Base-by-base conservation (phyloP, 768 basidiomycete genomes). In the Floccularia luteovirens region DNA sequence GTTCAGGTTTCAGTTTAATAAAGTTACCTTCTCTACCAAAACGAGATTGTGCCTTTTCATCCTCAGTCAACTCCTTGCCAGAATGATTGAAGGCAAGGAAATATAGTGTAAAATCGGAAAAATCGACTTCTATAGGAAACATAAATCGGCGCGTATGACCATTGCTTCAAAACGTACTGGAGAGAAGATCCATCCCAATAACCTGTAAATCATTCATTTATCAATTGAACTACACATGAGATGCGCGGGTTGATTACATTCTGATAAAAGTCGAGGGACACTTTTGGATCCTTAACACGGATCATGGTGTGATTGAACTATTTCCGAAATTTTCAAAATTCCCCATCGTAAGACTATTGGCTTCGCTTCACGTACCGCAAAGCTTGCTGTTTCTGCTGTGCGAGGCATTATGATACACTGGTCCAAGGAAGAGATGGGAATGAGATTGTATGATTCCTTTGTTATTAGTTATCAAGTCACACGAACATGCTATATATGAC, bases 251-350 rank as follows among this genome's bases (percentile, higher is more conserved):
- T 16, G 31, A 71, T 50, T 39, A 78, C 83, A 30, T 88, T 74
- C 41, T 72, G 70, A 64, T 94, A 94, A 62, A 91, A 97, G 16
- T 70, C 64, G 44, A 94, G 56, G 13, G 90, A 92, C 32, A 62
- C 69, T 48, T 90, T 79, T 5, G 90, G 83, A 56, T 94, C 90
- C 67, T 82, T 92, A 57, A 94, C 71, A 50, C 91, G 76, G 51
- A 92, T 58, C 90, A 90, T 90, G 14, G 84, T 87, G 59, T 91
- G 88, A 56, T 90, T 88, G 63, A 85, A 79, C 82, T 86, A 45
- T 16, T 3, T 30, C 24, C 31, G 19, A 23, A 21, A 23, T 31
- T 17, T 43, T 10, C 31, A 34, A 21, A 13, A 1, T 16, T 22
- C 24, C n/a, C 14, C 17, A 5, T 14, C 6, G 6, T 2, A 5